Conservation (phyloP, 768 basidiomycete genomes). For the Rhizopogon vinicolor region DNA sequence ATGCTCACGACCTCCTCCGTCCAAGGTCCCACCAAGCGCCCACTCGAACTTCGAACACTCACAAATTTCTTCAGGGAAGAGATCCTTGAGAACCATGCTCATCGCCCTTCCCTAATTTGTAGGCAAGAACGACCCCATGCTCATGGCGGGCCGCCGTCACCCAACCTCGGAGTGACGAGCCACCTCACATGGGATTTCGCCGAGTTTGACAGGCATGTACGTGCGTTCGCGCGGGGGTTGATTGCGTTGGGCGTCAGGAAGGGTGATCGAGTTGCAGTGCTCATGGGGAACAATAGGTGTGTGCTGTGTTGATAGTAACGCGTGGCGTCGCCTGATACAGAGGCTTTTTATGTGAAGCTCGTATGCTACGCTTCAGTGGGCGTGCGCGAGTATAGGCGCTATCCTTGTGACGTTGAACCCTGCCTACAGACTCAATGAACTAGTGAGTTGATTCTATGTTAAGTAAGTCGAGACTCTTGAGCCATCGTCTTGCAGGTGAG, state of each 20-base stretch:
- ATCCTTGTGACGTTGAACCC: constrained; percentile 82
- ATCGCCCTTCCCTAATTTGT: constrained; percentile 61
- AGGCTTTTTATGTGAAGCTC: constrained; percentile 37
- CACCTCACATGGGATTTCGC: constrained; percentile 71
- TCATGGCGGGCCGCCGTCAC: constrained; percentile 57
- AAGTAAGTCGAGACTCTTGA: neutral
- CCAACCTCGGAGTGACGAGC: constrained; percentile 41
- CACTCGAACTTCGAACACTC: constrained; percentile 52
- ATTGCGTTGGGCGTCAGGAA: constrained; percentile 63
- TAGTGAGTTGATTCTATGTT: constrained; percentile 39
- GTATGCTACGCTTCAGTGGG: constrained; percentile 83
- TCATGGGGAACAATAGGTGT: constrained; percentile 86
- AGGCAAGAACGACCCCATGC: constrained; percentile 50
- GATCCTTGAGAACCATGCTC: constrained; percentile 44
- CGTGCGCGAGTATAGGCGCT: constrained; percentile 80
- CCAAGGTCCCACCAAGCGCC: constrained; percentile 51
- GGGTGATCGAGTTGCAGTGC: constrained; percentile 73
- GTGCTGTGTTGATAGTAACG: constrained; percentile 5
- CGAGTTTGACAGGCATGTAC: constrained; percentile 64
- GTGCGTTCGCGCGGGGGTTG: constrained; percentile 67
- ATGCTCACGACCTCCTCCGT: constrained; percentile 47
- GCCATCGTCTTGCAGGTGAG: constrained; percentile 38
- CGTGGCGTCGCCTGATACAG: neutral
- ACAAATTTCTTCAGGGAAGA: constrained; percentile 56
- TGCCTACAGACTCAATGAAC: constrained; percentile 66